Percentiles rank a stretch among this genome's conserved stretches.
These are phyloP conservation scores for Suillus lakei DNA, from an alignment of 768 basidiomycete genomes.

Conservation along the genomic window DNA sequence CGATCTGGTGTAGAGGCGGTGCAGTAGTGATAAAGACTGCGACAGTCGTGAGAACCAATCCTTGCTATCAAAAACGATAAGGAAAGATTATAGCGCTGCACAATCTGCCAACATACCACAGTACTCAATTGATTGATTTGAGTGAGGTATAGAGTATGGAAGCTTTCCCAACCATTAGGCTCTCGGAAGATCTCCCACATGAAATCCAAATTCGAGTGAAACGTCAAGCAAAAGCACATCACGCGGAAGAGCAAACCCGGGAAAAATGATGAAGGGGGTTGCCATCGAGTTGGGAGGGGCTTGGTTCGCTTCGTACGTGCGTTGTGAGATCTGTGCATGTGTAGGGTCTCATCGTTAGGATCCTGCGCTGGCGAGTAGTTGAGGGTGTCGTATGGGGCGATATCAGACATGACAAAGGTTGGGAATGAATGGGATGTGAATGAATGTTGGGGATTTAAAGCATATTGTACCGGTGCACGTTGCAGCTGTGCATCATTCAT, in stretches of 20 bases:
- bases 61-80: neutral
- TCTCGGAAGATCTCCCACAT: conserved; percentile 6
- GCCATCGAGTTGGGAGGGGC: neutral
- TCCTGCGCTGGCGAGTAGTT: neutral
- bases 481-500: neutral
- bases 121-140: conserved; percentile 3
- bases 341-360: neutral
- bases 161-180: neutral
- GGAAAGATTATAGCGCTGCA: neutral
- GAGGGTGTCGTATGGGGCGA: neutral
- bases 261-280: neutral
- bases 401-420: neutral
- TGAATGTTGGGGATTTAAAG: neutral
- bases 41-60: conserved; percentile 3
- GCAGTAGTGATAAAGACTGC: neutral
- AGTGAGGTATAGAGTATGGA: neutral
- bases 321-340: neutral
- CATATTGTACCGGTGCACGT: neutral
- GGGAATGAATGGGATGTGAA: neutral
- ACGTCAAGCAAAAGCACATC: neutral
- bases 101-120: neutral
- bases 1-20: neutral
- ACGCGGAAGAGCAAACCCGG: neutral
- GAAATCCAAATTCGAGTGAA: neutral
- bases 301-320: neutral